These are phyloP conservation scores for Phytophthora macrochlamydospora DNA, from an alignment of 352 stramenopile genomes.

Conservation along the genomic window DNA sequence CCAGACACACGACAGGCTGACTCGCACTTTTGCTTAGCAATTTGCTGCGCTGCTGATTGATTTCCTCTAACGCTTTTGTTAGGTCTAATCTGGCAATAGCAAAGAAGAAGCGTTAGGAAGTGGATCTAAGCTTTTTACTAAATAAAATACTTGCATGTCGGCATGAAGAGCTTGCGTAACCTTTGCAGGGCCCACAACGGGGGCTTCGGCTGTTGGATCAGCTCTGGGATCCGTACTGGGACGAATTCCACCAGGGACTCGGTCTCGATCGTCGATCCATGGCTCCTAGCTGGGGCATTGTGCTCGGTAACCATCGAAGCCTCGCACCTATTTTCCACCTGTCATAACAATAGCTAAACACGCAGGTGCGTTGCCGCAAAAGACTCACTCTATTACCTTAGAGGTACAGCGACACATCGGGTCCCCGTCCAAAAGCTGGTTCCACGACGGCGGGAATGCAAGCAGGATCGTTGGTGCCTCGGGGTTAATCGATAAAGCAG, in stretches of 20 bases:
- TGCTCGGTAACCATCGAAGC: neutral
- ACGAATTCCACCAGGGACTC: constrained; percentile 31
- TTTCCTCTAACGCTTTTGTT: constrained; percentile 39
- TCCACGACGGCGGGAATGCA: constrained; percentile 63
- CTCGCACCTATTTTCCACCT: neutral
- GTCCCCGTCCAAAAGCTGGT: constrained; percentile 67
- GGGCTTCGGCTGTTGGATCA: constrained; percentile 2
- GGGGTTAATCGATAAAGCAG: constrained; percentile 10
- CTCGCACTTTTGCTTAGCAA: constrained; percentile 35
- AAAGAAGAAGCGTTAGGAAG: neutral
- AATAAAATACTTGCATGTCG: constrained; percentile 17
- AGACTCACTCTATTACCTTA: constrained; percentile 31
- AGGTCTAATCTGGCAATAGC: constrained; percentile 35
- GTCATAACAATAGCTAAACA: too few relatives aligned
- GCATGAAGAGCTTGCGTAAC: constrained; percentile 14
- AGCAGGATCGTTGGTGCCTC: constrained; percentile 37
- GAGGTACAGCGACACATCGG: constrained; percentile 60
- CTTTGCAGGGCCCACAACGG: constrained; percentile 16
- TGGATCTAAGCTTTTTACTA: neutral
- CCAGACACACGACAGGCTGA: constrained; percentile 22
- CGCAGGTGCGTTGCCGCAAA: too few relatives aligned
- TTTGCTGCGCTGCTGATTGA: constrained; percentile 39
- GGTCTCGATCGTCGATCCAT: constrained; percentile 1
- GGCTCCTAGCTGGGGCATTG: neutral
- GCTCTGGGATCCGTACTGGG: constrained; percentile 30